Evolutionary conservation across 352 stramenopile species (phyloP), one percentile per base, ranked within the genome.

Genomic region (Phytopythium helicoides): DNA sequence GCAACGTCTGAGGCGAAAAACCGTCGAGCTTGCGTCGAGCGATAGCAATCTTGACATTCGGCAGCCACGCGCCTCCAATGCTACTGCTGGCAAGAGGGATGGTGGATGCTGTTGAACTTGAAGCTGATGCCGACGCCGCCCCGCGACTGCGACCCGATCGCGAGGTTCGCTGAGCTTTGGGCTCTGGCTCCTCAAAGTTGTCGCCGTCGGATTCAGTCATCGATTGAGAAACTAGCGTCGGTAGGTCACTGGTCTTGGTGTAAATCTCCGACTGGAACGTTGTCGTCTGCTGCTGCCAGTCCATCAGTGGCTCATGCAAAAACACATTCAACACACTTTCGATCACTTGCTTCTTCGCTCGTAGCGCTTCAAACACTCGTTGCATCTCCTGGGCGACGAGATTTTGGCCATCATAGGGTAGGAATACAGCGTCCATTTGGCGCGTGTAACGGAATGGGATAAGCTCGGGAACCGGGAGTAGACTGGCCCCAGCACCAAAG

Each of bases 251-350:
- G 26, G 21, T 38, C 18, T 35, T 50, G 9, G 64, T 54, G 56
- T 89, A 89, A 19, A 92, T 70, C 48, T 67, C 70, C 34, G 73
- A 72, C 55, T 87, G 68, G 35, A 87, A 62, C 2, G 66, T 89
- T 39, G 73, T 83, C 6, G 72, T 88, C 3, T 73, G 81, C 34
- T 89, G 74, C 51, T 87, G 77, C 89, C 89, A 97, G 61, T 97
- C 89, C 37, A 97, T 62, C n/a, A 97, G 66, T 7, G 90, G 90
- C 34, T 97, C 90, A 52, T 96, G 82, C 38, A 97, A 54, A 58
- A 97, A 97, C 14, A 97, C 84, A 47, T 95, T 92, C 84, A 97
- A 91, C 22, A 94, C 85, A 39, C 85, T 92, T 42, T 94, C 72
- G 23, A 97, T 66, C 1, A 92, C 71, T 53, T 96, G 76, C 35